A percentile compares a stretch with the other conserved stretches of the same genome.
These are phyloP conservation scores for Sporothrix schenckii DNA, from an alignment of 2,329 filamentous ascomycete species.

Conservation along the genomic window DNA sequence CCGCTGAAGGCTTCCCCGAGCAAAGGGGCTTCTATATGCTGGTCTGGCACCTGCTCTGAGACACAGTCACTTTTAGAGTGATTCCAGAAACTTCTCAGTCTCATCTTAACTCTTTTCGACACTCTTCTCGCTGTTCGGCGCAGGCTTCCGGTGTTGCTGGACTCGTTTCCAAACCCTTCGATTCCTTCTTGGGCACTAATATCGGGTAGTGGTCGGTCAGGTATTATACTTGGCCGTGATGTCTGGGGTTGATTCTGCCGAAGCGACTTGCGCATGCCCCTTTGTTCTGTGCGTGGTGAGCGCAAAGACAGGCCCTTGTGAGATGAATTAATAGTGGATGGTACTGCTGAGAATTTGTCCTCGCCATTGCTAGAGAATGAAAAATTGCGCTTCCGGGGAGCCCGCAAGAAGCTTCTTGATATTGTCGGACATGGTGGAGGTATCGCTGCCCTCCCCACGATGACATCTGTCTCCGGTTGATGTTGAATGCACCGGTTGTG, in stretches of 20 bases:
- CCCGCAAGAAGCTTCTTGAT: conserved; percentile 26
- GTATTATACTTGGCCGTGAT: conserved; percentile 7
- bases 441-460: not conserved
- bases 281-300: conserved; percentile 45
- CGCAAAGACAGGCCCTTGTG: conserved; percentile 37
- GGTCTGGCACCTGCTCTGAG: conserved; percentile 43
- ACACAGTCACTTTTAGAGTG: conserved; percentile 32
- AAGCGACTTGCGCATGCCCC: conserved; percentile 29
- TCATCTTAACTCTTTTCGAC: conserved; percentile 31
- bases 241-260: conserved; percentile 3
- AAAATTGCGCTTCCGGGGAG: conserved; percentile 19
- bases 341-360: conserved; percentile 39
- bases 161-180: not conserved
- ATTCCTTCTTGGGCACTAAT: not conserved
- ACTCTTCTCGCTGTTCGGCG: conserved; percentile 35
- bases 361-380: conserved; percentile 36
- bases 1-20: conserved; percentile 33
- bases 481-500: not conserved
- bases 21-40: conserved; percentile 56
- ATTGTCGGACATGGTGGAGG: not conserved
- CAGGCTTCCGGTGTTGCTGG: conserved; percentile 30
- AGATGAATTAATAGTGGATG: not conserved
- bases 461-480: not conserved
- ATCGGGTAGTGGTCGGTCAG: not conserved
- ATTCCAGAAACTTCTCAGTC: conserved; percentile 33